Evolutionary conservation across 2,329 filamentous ascomycete species (phyloP).

Genomic region (Leptographium flavum): DNA sequence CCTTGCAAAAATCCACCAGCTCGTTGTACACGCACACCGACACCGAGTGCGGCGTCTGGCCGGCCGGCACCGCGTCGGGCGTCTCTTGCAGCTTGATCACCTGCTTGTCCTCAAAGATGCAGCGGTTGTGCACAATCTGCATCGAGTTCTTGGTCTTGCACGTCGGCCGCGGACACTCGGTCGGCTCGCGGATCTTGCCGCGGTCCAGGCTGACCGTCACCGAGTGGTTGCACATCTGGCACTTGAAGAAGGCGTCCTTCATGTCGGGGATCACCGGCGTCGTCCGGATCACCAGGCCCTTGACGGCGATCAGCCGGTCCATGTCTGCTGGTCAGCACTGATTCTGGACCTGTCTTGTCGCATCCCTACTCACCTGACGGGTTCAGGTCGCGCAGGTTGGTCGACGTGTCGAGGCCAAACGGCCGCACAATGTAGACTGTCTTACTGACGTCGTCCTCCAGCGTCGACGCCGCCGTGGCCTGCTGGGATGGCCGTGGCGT

Average conservation of each 20-base stretch:
- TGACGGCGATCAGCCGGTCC: constrained; percentile 89
- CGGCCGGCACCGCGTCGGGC: constrained; percentile 83
- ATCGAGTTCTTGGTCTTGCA: constrained; percentile 87
- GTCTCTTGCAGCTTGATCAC: constrained; percentile 98
- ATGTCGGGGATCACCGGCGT: constrained; percentile 97
- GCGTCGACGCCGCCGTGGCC: constrained; percentile 18
- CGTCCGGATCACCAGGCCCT: constrained; percentile 88
- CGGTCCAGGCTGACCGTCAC: constrained; percentile 85
- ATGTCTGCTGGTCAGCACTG: constrained; percentile 50
- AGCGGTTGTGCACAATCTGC: constrained; percentile 96
- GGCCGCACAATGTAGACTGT: constrained; percentile 76
- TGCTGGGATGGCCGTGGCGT: constrained; percentile 29
- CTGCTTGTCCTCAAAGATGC: constrained; percentile 90
- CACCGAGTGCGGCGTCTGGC: constrained; percentile 93
- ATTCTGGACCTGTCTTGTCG: too few species aligned
- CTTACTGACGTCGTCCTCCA: constrained; percentile 69
- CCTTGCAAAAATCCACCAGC: constrained; percentile 93
- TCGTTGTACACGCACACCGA: constrained; percentile 95
- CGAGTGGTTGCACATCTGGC: constrained; percentile 82
- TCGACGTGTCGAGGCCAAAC: constrained; percentile 72
- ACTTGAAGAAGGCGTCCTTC: constrained; percentile 97
- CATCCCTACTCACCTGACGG: too few species aligned
- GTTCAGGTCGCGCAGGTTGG: constrained; percentile 89
- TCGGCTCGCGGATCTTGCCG: constrained; percentile 91
- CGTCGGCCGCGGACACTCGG: constrained; percentile 66